Evolutionary conservation across 306 rosid species (phyloP).

Genomic region (Alnus rubra): DNA sequence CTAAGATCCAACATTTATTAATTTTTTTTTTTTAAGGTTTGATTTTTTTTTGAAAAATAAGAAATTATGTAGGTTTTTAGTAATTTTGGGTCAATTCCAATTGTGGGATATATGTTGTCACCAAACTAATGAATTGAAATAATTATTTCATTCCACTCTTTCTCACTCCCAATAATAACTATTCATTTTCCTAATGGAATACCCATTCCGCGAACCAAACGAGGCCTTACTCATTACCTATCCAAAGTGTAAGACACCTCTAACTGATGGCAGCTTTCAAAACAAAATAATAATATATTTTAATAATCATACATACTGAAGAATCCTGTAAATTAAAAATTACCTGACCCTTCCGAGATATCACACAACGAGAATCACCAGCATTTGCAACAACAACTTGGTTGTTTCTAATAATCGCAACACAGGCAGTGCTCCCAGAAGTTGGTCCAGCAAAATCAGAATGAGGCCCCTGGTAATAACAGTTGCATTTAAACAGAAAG

Average conservation of each 20-base stretch:
- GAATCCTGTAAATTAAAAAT: constrained; percentile 15
- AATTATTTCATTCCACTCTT: too few relatives aligned
- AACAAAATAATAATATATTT: neutral
- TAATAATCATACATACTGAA: constrained; percentile 17
- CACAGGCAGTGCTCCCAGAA: constrained; percentile 98
- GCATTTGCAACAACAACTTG: constrained; percentile 91
- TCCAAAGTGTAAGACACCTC: neutral
- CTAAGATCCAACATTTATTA: too few relatives aligned
- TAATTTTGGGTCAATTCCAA: too few relatives aligned
- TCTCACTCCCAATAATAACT: too few relatives aligned
- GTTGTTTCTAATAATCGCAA: constrained; percentile 77
- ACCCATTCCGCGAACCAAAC: too few relatives aligned
- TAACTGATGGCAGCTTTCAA: neutral
- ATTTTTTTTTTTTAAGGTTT: too few relatives aligned
- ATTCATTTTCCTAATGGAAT: too few relatives aligned
- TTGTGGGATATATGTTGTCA: too few relatives aligned
- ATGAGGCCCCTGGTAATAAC: constrained; percentile 80
- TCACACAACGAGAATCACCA: constrained; percentile 97
- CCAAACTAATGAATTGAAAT: too few relatives aligned
- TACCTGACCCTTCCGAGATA: constrained; percentile 97
- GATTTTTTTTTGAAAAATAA: too few relatives aligned
- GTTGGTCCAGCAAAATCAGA: constrained; percentile 95
- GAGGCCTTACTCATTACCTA: neutral
- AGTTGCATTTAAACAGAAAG: constrained; percentile 17
- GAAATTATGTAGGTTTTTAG: too few relatives aligned